phyloP scores from a whole-genome alignment of 1,139 yeast genomes.

The Pichia sp. region DNA sequence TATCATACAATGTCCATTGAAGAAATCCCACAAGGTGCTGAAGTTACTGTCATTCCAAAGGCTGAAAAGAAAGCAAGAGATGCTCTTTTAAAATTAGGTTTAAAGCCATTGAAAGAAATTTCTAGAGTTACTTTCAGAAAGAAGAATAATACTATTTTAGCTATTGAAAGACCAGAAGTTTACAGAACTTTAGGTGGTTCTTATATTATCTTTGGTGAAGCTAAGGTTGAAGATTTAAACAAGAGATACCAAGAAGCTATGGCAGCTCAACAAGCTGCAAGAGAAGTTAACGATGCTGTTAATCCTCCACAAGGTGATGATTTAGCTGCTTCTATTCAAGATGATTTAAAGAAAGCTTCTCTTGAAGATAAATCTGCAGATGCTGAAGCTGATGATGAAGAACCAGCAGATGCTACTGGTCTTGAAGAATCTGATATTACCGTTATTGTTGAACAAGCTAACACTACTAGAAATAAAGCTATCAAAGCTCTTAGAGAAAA shows the following conservation, averaged over 20 bases:
- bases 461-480: conserved; percentile 83
- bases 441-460: conserved; percentile 84
- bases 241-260: conserved; percentile 71
- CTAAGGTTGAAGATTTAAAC: conserved; percentile 87
- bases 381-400: conserved; percentile 58
- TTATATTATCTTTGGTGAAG: conserved; percentile 96
- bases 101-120: conserved; percentile 88
- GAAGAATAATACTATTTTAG: conserved; percentile 87
- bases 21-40: conserved; percentile 79
- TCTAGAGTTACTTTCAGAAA: conserved; percentile 95
- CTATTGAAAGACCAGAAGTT: conserved; percentile 92
- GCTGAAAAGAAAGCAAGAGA: conserved; percentile 97
- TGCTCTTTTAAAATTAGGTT: conserved; percentile 78
- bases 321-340: conserved; percentile 73
- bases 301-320: conserved; percentile 39
- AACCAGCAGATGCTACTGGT: conserved; percentile 72
- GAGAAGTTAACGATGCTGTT: conserved; percentile 32
- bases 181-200: conserved; percentile 92
- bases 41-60: conserved; percentile 77
- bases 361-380: conserved; percentile 36
- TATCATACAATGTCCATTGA: conserved; percentile 17
- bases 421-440: conserved; percentile 73
- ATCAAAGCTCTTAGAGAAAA: conserved; percentile 83
- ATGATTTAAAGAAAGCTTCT: conserved; percentile 77
- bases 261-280: conserved; percentile 64